Evolutionary conservation across 495 filamentous ascomycete genomes (phyloP).

Genomic region (Penicillium malachiteum): DNA sequence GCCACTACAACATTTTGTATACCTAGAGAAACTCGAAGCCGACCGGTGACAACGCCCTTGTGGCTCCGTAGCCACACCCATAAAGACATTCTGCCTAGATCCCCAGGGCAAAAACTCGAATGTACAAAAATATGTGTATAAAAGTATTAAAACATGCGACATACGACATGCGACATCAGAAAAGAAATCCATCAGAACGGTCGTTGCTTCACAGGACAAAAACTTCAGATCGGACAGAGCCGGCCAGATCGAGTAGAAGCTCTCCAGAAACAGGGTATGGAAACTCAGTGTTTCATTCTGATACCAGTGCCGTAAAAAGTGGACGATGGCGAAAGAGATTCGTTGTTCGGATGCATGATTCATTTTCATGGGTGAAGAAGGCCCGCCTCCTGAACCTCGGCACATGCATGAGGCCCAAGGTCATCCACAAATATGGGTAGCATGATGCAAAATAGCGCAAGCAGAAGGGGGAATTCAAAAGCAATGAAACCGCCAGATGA

Average conservation of each 20-base stretch:
- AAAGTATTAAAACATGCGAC: background rate
- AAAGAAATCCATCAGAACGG: background rate
- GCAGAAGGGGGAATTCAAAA: background rate
- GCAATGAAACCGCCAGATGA: background rate
- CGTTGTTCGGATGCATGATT: conserved; percentile 14
- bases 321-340: conserved; percentile 11
- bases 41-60: conserved; percentile 3
- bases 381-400: conserved; percentile 16
- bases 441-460: background rate
- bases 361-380: conserved; percentile 14
- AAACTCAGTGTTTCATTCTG: no score
- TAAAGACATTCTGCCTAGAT: conserved; percentile 2
- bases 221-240: no score
- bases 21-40: background rate
- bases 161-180: background rate
- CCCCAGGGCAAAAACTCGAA: background rate
- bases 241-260: no score
- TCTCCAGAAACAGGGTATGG: no score
- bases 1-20: background rate
- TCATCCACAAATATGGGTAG: background rate
- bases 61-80: background rate
- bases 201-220: no score
- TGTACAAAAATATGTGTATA: background rate
- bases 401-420: conserved; percentile 1
- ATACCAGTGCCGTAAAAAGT: background rate